Base-by-base conservation (phyloP, 495 filamentous ascomycete species). In the Podospora pseudocomata region DNA sequence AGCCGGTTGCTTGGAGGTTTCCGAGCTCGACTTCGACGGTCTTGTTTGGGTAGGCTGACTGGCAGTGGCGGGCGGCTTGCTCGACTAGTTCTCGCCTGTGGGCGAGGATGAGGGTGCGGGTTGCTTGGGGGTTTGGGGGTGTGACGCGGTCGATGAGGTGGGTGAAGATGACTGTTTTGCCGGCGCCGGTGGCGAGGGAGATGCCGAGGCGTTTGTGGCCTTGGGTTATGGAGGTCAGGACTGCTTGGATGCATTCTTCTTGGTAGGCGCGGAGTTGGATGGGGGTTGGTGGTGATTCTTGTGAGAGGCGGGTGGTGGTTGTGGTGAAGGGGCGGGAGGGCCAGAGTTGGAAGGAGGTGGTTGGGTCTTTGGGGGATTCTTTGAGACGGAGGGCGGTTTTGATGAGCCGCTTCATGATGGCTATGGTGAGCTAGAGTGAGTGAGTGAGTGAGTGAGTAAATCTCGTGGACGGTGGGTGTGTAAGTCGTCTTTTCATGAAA, bases 81-180 rank as follows among this genome's bases (percentile, higher is more conserved):
- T 98, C 92, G 49, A 97, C 93, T n/a, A 99, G 89, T 78, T 99
- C 95, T 53, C 89, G 88, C 11, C 96, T 87, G 80, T 99, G 95
- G 57, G 90, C 95, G 26, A 99, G 82, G 68, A 99, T 97, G 68
- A 99, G 84, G 0, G 93, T 96, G 74, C 92, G 92, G 4, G 86
- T 86, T 16, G 90, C 89, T 44, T 70, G 60, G 39, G 84, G 75
- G 58, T 83, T 79, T n/a, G 76, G 81, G 6, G 89, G 78, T 63
- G 83, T 80, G 62, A 97, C 81, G 59, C 92, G 91, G 65, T 89
- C 87, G 62, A 99, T 97, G 11, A 99, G 84, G 69, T 97, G 92
- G 5, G 94, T 98, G 82, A 99, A 99, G 69, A 99, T 93, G 71
- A 99, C 93, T 3, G 95, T 99, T 76, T 99, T 99, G 4, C 95